A percentile compares a stretch with the other conserved stretches of the same genome.
These are phyloP conservation scores for Saturnispora kantuleensis DNA, from an alignment of 805 yeast genomes.

Conservation along the genomic window DNA sequence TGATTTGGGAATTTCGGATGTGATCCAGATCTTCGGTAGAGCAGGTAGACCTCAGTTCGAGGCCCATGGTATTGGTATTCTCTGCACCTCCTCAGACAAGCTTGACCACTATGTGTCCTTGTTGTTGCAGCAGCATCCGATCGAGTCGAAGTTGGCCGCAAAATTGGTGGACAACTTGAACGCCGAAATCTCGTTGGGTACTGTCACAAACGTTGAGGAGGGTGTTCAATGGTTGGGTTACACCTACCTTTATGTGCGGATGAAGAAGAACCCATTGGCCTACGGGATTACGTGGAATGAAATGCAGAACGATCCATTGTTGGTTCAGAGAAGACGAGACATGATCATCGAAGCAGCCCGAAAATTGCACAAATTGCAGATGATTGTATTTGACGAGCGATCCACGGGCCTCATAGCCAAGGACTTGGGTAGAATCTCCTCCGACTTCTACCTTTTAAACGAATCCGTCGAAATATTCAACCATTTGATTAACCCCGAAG, in stretches of 20 bases:
- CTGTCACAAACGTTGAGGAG: slow-evolving; percentile 88
- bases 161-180: slow-evolving; percentile 86
- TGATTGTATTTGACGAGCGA: slow-evolving; percentile 86
- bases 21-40: slow-evolving; percentile 96
- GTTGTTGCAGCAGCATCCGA: slow-evolving; percentile 90
- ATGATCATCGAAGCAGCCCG: slow-evolving; percentile 77
- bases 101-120: slow-evolving; percentile 83
- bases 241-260: slow-evolving; percentile 86
- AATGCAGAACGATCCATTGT: slow-evolving; percentile 68
- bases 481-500: slow-evolving; percentile 69
- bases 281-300: slow-evolving; percentile 90
- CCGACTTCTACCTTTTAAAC: slow-evolving; percentile 81
- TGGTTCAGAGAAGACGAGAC: slow-evolving; percentile 61
- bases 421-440: slow-evolving; percentile 88
- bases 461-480: slow-evolving; percentile 86
- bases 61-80: slow-evolving; percentile 81
- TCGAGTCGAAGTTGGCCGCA: slow-evolving; percentile 72
- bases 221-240: slow-evolving; percentile 98
- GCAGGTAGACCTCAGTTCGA: slow-evolving; percentile 99
- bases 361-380: slow-evolving; percentile 74
- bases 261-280: slow-evolving; percentile 87
- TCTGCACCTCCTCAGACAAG: slow-evolving; percentile 73
- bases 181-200: slow-evolving; percentile 93
- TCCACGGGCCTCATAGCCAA: slow-evolving; percentile 73
- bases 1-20: slow-evolving; percentile 92